These are phyloP conservation scores for Didymella segeticola DNA, from an alignment of 2,329 filamentous ascomycete species.

Conservation along the genomic window DNA sequence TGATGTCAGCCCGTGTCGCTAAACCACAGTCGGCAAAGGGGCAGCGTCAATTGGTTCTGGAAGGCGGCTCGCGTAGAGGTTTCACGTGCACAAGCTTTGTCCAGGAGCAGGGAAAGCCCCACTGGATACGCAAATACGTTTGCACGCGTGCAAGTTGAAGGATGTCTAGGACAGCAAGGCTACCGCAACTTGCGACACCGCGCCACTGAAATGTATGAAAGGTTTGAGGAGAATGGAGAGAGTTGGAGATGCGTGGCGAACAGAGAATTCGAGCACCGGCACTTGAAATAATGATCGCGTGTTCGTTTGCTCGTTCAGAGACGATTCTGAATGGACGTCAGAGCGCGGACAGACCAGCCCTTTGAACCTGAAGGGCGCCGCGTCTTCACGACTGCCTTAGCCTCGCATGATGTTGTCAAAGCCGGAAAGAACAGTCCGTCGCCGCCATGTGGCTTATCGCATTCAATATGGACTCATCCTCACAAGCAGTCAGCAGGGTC, in stretches of 20 bases:
- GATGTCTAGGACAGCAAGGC: not conserved
- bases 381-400: slow-evolving; percentile 5
- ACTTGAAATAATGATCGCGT: not conserved
- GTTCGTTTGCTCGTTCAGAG: not conserved
- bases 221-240: not conserved
- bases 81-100: slow-evolving; percentile 14
- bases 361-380: slow-evolving; percentile 8
- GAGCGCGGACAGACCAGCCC: not conserved
- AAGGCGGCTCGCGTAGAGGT: slow-evolving; percentile 8
- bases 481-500: slow-evolving; percentile 2
- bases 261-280: not conserved
- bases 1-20: slow-evolving; percentile 11
- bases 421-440: not conserved
- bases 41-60: slow-evolving; percentile 9
- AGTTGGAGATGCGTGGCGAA: not conserved
- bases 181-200: not conserved
- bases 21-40: slow-evolving; percentile 13
- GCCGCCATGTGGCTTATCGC: not conserved
- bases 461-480: slow-evolving; percentile 1
- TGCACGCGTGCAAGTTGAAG: not conserved
- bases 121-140: slow-evolving; percentile 14
- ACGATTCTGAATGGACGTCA: not conserved
- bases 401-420: not conserved
- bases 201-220: not conserved
- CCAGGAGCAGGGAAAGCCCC: not conserved